These are phyloP conservation scores for Vaccinium darrowii DNA, from an alignment of 148 eudicot genomes.

Conservation along the genomic window DNA sequence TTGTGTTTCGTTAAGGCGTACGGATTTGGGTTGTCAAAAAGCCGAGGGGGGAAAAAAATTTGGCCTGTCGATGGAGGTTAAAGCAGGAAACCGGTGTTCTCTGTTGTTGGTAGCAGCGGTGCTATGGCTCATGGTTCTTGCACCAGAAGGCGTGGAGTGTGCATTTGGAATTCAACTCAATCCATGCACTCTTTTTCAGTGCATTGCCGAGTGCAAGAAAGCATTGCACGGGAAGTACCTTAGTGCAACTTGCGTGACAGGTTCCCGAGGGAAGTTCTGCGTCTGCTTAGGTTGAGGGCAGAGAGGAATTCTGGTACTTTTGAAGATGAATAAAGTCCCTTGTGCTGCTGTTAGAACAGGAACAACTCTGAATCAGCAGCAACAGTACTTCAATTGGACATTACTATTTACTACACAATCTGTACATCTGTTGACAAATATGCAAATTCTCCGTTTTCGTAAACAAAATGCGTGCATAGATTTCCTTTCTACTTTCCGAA, in stretches of 20 bases:
- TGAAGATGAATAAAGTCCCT: background rate
- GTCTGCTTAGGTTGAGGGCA: background rate
- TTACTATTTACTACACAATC: background rate
- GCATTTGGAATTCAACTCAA: constrained; percentile 8
- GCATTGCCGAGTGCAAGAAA: constrained; percentile 5
- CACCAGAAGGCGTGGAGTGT: background rate
- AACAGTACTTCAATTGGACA: background rate
- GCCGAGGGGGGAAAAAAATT: background rate
- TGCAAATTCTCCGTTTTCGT: background rate
- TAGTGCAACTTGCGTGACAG: background rate
- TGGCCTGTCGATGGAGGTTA: background rate
- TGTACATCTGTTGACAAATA: background rate
- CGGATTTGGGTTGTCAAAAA: background rate
- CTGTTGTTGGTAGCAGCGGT: background rate
- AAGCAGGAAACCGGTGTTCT: background rate
- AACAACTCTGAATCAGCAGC: background rate
- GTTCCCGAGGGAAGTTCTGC: background rate
- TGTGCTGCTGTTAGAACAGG: background rate
- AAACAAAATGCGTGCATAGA: background rate
- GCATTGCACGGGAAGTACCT: constrained; percentile 1
- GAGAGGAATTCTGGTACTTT: background rate
- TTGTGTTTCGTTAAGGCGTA: background rate
- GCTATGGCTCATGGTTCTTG: background rate
- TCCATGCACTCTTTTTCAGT: constrained; percentile 7
- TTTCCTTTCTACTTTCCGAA: background rate